Evolutionary conservation across 108 stramenopile species (phyloP), one percentile per base, ranked within the genome.

Genomic region (Chaetoceros muelleri): DNA sequence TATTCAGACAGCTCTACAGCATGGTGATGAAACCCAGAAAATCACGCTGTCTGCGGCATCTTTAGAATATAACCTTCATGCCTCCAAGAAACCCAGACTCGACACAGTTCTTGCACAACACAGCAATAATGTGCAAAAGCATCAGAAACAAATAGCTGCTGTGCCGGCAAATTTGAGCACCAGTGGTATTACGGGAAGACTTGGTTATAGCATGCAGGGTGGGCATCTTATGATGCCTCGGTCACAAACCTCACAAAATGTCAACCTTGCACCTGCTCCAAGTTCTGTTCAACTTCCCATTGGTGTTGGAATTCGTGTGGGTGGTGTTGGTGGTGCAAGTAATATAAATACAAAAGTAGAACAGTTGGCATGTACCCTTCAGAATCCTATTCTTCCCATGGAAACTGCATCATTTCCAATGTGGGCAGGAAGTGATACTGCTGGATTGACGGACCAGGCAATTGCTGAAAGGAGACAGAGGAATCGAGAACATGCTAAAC

Each of bases 401-500:
- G 49, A 1, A 19, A 21, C 17, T 34, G 40, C 28, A 24, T 31
- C 3, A 45, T 25, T 40, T 30, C 16, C 24, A 65, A 46, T 40
- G 24, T n/a, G n/a, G n/a, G n/a, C n/a, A n/a, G 2, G 24, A 46
- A 54, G 44, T 30, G 46, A 3, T 46, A 50, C 46, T 50, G 63
- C 56, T 20, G 52, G 21, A 7, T 47, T 65, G 55, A 57, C 61
- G 27, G 70, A 81, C 18, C 69, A 71, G 57, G 70, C 71, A 48
- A 64, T 81, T 1, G 83, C 83, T 5, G 87, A 93, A 65, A 71
- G 88, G 50, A 75, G 95, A 24, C 83, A 87, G 75, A 64, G 95
- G 27, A 98, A 98, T 60, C 69, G 97, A 31, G 97, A 98, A 73
- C 97, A 98, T 65, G 97, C 97, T 0, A 96, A 96, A 60, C 84